Conservation (phyloP, 352 stramenopile genomes). For the Pythium utonaiense region DNA sequence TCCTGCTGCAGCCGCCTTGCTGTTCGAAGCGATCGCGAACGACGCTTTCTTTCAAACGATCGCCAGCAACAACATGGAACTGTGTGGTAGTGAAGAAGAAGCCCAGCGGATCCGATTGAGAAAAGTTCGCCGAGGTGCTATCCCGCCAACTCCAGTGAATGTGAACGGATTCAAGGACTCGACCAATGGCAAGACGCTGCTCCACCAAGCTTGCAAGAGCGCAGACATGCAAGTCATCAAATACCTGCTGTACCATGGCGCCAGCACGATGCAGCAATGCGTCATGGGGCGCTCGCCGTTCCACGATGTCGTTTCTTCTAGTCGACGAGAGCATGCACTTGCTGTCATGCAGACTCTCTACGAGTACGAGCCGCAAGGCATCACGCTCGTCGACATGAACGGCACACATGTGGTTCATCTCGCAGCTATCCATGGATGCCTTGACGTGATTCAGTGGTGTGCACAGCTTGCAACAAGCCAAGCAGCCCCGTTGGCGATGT, state of each 20-base stretch:
- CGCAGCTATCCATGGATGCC: slow-evolving; percentile 57
- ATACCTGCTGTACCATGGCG: slow-evolving; percentile 53
- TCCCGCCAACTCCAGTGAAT: slow-evolving; percentile 22
- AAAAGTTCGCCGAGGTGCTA: too few relatives aligned
- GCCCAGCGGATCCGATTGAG: slow-evolving; percentile 3
- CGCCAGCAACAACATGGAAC: slow-evolving; percentile 10
- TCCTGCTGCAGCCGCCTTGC: slow-evolving; percentile 3
- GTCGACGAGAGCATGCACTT: slow-evolving; percentile 25
- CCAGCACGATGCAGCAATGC: slow-evolving; percentile 35
- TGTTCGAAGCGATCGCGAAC: slow-evolving; percentile 12
- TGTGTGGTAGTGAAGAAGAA: slow-evolving; percentile 17
- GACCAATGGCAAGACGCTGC: slow-evolving; percentile 46
- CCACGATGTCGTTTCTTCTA: slow-evolving; percentile 47
- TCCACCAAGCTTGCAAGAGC: slow-evolving; percentile 58
- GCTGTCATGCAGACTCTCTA: slow-evolving; percentile 44
- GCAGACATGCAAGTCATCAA: slow-evolving; percentile 52
- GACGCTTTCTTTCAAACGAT: slow-evolving; percentile 14
- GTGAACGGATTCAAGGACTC: slow-evolving; percentile 45
- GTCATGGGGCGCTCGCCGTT: slow-evolving; percentile 50
- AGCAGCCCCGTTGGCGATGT: slow-evolving; percentile 25
- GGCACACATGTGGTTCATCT: slow-evolving; percentile 62
- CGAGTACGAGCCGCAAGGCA: slow-evolving; percentile 43
- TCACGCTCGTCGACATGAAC: slow-evolving; percentile 51
- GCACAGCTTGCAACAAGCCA: slow-evolving; percentile 15
- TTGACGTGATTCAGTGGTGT: slow-evolving; percentile 62